These are phyloP conservation scores for Paramecium pentaurelia DNA, from an alignment of 73 alveolate species.

Conservation along the genomic window DNA sequence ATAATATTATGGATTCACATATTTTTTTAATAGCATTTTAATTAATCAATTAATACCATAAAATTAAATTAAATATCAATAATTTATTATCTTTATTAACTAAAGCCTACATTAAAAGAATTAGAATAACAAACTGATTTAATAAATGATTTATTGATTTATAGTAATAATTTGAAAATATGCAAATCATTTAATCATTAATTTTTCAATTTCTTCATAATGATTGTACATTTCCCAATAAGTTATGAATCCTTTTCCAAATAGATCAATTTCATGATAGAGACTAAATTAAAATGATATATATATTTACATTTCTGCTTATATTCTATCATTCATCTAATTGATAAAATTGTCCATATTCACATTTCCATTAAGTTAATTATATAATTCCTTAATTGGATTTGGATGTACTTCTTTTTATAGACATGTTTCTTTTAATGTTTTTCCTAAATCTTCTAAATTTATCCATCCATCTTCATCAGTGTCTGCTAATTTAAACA, in stretches of 20 bases:
- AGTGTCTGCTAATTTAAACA: constrained; percentile 10
- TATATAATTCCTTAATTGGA: background rate
- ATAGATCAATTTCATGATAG: constrained; percentile 40
- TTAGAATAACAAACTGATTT: background rate
- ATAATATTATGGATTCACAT: constrained; percentile 4
- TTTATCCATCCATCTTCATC: constrained; percentile 48
- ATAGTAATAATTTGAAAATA: background rate
- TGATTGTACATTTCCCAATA: constrained; percentile 48
- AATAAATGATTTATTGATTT: background rate
- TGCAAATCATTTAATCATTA: background rate
- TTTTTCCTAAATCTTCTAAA: constrained; percentile 28
- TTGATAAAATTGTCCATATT: background rate
- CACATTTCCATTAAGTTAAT: background rate
- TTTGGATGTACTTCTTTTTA: background rate
- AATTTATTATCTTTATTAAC: background rate
- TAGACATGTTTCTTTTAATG: background rate
- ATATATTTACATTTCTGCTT: constrained; percentile 17
- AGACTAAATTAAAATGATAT: background rate
- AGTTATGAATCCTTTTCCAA: background rate
- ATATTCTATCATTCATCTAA: background rate
- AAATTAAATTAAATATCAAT: background rate
- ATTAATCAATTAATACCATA: background rate
- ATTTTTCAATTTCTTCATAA: constrained; percentile 40
- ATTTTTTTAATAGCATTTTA: background rate
- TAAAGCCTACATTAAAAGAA: background rate